Conservation (phyloP, 139 green algal genomes). For the Auxenochlorella pyrenoidosa region DNA sequence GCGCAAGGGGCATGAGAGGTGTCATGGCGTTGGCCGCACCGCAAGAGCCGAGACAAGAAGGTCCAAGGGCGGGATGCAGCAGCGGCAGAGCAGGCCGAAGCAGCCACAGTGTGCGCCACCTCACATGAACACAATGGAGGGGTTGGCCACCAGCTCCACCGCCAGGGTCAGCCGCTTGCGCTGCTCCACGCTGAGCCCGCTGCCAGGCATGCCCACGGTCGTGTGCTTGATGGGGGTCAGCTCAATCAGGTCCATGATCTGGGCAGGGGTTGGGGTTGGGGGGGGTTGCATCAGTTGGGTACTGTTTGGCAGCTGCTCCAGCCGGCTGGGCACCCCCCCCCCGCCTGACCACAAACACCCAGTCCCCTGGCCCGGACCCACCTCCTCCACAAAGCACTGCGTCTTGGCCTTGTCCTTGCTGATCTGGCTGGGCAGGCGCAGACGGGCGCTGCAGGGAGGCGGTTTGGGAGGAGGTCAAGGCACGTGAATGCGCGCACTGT, state of each 20-base stretch:
- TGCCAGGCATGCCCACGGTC: conserved; percentile 54
- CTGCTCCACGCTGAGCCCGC: conserved; percentile 62
- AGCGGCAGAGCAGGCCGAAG: no score
- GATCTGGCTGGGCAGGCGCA: conserved; percentile 30
- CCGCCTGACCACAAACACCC: no score
- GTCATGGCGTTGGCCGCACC: no score
- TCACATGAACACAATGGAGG: conserved; percentile 19
- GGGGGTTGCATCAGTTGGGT: no score
- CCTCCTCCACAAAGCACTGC: conserved; percentile 52
- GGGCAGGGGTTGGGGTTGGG: no score
- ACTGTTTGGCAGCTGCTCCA: no score
- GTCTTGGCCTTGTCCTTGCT: neutral
- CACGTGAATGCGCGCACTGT: no score
- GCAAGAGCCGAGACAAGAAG: no score
- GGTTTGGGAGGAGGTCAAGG: neutral
- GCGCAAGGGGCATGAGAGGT: no score
- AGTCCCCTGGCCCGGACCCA: neutral
- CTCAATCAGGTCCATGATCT: conserved; percentile 64
- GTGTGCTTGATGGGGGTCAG: conserved; percentile 46
- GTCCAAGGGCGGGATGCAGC: no score
- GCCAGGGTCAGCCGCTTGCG: conserved; percentile 68
- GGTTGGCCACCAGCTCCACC: conserved; percentile 66
- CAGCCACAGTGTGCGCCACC: no score
- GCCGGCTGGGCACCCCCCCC: no score
- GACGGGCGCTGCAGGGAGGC: neutral